These are phyloP conservation scores for Vaccinium myrtillus DNA, from an alignment of 148 eudicot genomes.

Conservation along the genomic window DNA sequence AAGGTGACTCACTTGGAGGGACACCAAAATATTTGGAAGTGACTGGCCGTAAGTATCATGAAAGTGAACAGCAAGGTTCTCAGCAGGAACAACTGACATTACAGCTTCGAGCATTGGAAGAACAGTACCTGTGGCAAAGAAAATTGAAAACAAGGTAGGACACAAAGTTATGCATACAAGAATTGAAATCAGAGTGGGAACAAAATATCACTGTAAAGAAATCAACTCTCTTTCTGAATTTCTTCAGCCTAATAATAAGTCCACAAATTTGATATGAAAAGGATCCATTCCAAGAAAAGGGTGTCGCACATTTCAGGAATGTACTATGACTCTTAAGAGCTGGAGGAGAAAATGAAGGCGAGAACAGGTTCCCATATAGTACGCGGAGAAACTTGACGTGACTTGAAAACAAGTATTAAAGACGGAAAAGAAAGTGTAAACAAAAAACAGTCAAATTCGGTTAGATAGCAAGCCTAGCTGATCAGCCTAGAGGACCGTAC, in stretches of 20 bases:
- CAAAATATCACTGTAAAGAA: not conserved
- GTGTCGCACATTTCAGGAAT: not conserved
- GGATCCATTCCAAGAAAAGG: not conserved
- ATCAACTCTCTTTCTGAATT: not conserved
- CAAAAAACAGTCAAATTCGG: not conserved
- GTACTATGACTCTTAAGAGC: not conserved
- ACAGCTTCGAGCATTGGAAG: slow-evolving; percentile 74
- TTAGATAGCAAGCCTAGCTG: not conserved
- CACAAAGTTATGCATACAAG: not conserved
- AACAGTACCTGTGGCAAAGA: slow-evolving; percentile 43
- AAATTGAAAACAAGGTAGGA: slow-evolving; percentile 11
- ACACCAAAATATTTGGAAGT: slow-evolving; percentile 59
- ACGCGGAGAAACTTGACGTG: not conserved
- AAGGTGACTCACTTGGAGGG: slow-evolving; percentile 53
- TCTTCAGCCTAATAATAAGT: not conserved
- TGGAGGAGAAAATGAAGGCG: not conserved
- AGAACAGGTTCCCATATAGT: not conserved
- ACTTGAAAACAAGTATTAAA: not conserved
- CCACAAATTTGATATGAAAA: not conserved
- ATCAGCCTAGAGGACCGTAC: too few species aligned
- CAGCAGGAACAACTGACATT: slow-evolving; percentile 51
- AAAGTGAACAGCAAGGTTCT: slow-evolving; percentile 66
- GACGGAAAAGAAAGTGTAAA: not conserved
- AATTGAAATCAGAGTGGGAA: too few species aligned
- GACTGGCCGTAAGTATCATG: slow-evolving; percentile 77